phyloP scores from a whole-genome alignment of 805 yeast genomes.

The Candida ascalaphidarum region DNA sequence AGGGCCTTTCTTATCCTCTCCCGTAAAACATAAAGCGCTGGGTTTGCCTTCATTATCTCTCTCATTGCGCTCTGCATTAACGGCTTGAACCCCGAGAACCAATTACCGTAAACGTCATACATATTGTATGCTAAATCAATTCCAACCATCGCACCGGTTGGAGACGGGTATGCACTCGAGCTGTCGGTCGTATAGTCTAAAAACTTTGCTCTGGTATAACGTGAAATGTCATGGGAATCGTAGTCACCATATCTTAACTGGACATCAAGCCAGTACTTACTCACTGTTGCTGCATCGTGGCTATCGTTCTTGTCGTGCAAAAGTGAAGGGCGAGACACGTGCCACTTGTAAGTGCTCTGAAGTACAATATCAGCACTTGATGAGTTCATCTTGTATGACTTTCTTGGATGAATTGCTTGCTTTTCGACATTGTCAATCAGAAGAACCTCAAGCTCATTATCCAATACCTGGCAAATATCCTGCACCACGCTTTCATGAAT shows the following conservation, averaged over 20 bases:
- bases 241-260: slow-evolving; percentile 95
- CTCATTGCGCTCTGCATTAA: slow-evolving; percentile 86
- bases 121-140: slow-evolving; percentile 92
- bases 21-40: slow-evolving; percentile 82
- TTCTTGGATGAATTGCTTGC: slow-evolving; percentile 92
- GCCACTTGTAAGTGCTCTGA: slow-evolving; percentile 73
- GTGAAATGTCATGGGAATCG: slow-evolving; percentile 92
- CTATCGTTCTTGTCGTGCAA: slow-evolving; percentile 64
- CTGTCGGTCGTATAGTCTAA: slow-evolving; percentile 89
- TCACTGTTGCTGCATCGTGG: slow-evolving; percentile 48
- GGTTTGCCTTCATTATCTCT: slow-evolving; percentile 90
- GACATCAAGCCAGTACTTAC: slow-evolving; percentile 89
- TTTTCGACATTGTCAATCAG: slow-evolving; percentile 83
- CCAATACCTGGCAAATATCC: slow-evolving; percentile 88
- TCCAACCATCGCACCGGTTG: slow-evolving; percentile 86
- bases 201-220: slow-evolving; percentile 88
- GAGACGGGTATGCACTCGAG: slow-evolving; percentile 79
- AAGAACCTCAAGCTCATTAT: slow-evolving; percentile 73
- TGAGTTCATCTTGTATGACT: slow-evolving; percentile 94
- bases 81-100: slow-evolving; percentile 94
- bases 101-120: slow-evolving; percentile 94
- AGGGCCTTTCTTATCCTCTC: slow-evolving; percentile 92
- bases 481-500: slow-evolving; percentile 93
- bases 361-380: slow-evolving; percentile 88
- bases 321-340: slow-evolving; percentile 71